Base-by-base conservation (phyloP, 805 yeast species). In the Saccharomycopsis sp. region DNA sequence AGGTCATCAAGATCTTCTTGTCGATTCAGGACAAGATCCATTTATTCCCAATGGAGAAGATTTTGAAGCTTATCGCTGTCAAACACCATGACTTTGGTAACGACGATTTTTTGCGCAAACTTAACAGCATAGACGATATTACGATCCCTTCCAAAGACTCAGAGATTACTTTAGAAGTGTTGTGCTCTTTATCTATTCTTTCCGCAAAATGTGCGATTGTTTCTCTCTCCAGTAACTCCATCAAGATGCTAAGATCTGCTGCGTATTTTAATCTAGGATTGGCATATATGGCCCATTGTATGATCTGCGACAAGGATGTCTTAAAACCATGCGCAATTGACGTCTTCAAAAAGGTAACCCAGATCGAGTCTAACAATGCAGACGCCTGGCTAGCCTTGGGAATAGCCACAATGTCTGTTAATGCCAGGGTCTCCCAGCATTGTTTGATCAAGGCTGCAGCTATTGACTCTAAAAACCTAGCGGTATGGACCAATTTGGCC, bases 351-450 rank as follows among this genome's bases (percentile, higher is more conserved):
- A 79, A 76, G 50, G 85, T 97, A 0, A 82, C 91, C 56, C 83
- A 79, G 57, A 71, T 83, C 7, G 97, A 92, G 68, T 78, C 85
- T 3, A 80, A 78, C 58, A 87, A 86, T 61, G 75, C 86, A 1
- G 83, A 79, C 18, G 83, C 83, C 58, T 94, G 99, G 99, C 75
- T 81, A 55, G 85, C 88, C 0, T 74, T 92, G 29, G 99, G 98
- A 14, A 79, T 86, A 57, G 87, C 91, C 0, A 81, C 89, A 5
- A 77, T 84, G 56, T 72, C 81, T 2, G 70, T 75, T 2, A 87
- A 83, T 62, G 84, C 92, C 0, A 78, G 80, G 52, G 87, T 89
- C 4, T 76, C 97, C 0, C 99, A 94, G 70, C 99, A 94, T 71
- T 90, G 97, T 68, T 89, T 88, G 65, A 87, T 94, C 64, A 86